A percentile compares a stretch with the other conserved stretches of the same genome.
Conservation (phyloP, 2,329 filamentous ascomycete genomes). For the Onygena corvina region DNA sequence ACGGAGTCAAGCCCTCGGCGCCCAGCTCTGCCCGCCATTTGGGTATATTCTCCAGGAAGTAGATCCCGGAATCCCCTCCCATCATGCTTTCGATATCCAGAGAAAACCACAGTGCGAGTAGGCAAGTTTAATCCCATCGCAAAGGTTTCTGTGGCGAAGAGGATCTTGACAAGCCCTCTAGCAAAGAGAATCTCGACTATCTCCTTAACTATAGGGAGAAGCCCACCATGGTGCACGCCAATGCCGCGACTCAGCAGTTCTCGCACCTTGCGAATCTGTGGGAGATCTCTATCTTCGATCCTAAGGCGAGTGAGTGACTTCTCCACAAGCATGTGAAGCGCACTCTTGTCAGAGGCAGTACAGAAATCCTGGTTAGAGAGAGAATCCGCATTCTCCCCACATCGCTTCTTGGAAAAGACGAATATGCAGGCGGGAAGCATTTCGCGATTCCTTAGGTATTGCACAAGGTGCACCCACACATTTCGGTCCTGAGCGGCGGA, state of each 20-base stretch:
- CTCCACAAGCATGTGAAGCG: conserved; percentile 94
- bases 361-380: conserved; percentile 92
- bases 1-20: conserved; percentile 85
- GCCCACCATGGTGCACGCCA: conserved; percentile 87
- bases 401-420: conserved; percentile 95
- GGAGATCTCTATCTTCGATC: conserved; percentile 76
- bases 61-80: conserved; percentile 84
- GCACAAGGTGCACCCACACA: conserved; percentile 90
- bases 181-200: conserved; percentile 95
- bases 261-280: conserved; percentile 77
- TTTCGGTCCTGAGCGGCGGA: conserved; percentile 91
- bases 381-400: conserved; percentile 93
- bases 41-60: conserved; percentile 89
- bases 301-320: conserved; percentile 86
- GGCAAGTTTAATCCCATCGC: conserved; percentile 96
- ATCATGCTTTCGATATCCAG: conserved; percentile 91
- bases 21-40: conserved; percentile 93
- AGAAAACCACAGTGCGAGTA: conserved; percentile 93
- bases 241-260: conserved; percentile 80
- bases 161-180: conserved; percentile 84
- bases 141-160: conserved; percentile 97
- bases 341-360: conserved; percentile 85
- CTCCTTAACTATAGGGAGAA: conserved; percentile 94
- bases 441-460: conserved; percentile 74
- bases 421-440: conserved; percentile 92